Percentiles rank a stretch among this genome's conserved stretches.
Evolutionary conservation across 2,329 filamentous ascomycete genomes (phyloP).

Genomic region (Macrophomina phaseolina): DNA sequence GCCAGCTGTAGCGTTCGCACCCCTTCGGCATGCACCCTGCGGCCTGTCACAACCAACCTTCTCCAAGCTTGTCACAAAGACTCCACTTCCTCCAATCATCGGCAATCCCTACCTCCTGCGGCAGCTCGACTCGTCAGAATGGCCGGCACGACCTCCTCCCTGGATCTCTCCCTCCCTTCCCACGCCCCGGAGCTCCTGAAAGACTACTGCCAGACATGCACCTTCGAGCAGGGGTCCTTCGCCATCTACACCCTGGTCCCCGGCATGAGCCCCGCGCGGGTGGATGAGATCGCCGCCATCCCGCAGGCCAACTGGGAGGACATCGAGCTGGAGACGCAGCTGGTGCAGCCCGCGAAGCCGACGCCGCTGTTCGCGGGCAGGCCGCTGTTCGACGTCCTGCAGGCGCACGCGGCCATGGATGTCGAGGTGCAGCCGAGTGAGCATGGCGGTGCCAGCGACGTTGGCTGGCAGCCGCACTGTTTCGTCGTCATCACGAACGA

Average conservation of each 20-base stretch:
- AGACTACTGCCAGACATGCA: background rate
- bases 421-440: background rate
- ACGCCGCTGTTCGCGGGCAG: too few relatives aligned
- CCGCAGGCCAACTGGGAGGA: too few relatives aligned
- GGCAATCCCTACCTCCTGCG: too few relatives aligned
- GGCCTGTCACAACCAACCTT: too few relatives aligned
- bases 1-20: too few relatives aligned
- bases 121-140: background rate
- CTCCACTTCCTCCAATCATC: too few relatives aligned
- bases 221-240: background rate
- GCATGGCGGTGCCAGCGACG: background rate
- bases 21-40: too few relatives aligned
- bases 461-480: background rate
- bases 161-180: background rate
- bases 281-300: background rate
- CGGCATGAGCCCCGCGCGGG: background rate
- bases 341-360: too few relatives aligned
- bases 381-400: background rate
- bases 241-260: background rate
- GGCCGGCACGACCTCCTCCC: background rate
- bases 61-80: too few relatives aligned
- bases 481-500: background rate
- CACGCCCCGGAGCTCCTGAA: background rate
- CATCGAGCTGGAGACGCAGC: too few relatives aligned
- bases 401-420: background rate